A percentile compares a stretch with the other conserved stretches of the same genome.
Conservation (phyloP, 1,284 basidiomycete species). For the Boletus smithii region DNA sequence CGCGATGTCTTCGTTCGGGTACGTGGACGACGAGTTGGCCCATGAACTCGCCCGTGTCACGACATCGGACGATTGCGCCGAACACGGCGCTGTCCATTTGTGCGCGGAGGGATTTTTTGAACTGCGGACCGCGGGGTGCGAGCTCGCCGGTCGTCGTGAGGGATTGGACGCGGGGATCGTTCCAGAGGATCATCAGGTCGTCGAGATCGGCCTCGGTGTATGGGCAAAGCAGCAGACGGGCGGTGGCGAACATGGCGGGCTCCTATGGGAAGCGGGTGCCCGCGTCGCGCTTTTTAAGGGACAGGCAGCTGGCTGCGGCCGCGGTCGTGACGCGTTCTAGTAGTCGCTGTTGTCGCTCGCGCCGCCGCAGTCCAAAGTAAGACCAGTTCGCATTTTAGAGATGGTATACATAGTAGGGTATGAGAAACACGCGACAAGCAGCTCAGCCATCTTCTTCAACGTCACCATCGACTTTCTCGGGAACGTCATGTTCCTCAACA, state of each 20-base stretch:
- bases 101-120: conserved; percentile 26
- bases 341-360: neutral
- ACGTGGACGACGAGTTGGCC: conserved; percentile 36
- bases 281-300: conserved; percentile 1
- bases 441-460: conserved; percentile 3
- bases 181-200: conserved; percentile 33
- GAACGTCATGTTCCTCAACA: neutral
- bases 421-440: no score
- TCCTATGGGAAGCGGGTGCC: conserved; percentile 26
- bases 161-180: conserved; percentile 34
- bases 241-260: conserved; percentile 26
- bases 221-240: conserved; percentile 33
- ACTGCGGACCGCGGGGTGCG: conserved; percentile 27
- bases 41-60: conserved; percentile 35
- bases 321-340: conserved; percentile 12
- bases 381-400: neutral
- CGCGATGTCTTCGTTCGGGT: conserved; percentile 27
- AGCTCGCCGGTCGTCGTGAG: conserved; percentile 31
- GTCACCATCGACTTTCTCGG: conserved; percentile 2
- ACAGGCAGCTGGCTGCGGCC: conserved; percentile 16
- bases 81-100: conserved; percentile 33
- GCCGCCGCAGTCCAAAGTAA: neutral
- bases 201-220: conserved; percentile 35
- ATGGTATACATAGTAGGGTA: no score
- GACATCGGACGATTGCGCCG: conserved; percentile 33